Base-by-base conservation (phyloP, 495 filamentous ascomycete genomes). In the Neurospora sp. region DNA sequence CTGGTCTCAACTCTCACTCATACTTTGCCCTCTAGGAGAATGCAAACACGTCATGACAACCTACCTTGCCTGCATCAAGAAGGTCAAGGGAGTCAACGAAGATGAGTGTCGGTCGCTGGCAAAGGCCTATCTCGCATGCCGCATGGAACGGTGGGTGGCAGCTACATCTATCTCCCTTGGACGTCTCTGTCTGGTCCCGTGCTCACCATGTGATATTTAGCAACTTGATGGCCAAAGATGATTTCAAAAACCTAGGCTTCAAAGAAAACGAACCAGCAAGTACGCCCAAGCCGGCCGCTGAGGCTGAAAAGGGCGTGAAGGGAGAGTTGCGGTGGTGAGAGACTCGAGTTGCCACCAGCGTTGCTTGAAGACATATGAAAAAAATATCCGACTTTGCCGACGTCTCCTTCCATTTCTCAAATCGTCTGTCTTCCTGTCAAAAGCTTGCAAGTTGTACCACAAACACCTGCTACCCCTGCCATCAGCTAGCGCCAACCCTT, bases 161-260 rank as follows among this genome's bases (percentile, higher is more conserved):
- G 44, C 72, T 16, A 7, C 14, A 16, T 39, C 14, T 31, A 16
- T 39, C 14, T 31, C 31, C 27, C 27, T 69, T 31, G 62, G 71
- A 72, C 41, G 42, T 75, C 72, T 72, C 62, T 39, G 27, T 41
- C 9, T 72, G 39, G 12, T 27, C 73, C 20, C 42, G 10, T 20
- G 16, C 39, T 69, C 11, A 66, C 27, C 27, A 35, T 66, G n/a
- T 48, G 18, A n/a, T n/a, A 10, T 31, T 1, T 41, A 97, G 94
- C 78, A 97, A 97, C 79, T 85, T 99, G 40, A 99, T 99, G 96
- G 93, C 94, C 23, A 92, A 89, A 71, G 96, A 99, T 78, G 90
- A 95, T 71, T 93, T 98, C 78, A 92, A 92, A 82, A 99, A 99
- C 76, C 85, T 99, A 35, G 96, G 96, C 1, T 94, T 96, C 73